Evolutionary conservation across 1,284 basidiomycete genomes (phyloP).

Genomic region (Wolfiporia cocos): DNA sequence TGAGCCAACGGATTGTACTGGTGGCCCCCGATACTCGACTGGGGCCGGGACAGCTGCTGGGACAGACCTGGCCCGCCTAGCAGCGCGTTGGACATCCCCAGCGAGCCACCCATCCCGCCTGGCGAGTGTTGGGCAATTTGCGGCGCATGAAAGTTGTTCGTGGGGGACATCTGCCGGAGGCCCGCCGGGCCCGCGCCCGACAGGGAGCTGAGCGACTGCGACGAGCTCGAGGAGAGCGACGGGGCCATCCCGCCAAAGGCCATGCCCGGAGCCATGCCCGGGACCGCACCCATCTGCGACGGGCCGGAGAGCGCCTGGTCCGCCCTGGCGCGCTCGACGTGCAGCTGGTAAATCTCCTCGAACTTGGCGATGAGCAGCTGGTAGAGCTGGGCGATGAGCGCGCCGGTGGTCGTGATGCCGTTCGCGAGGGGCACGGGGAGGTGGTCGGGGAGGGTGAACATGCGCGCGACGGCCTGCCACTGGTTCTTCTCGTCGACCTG

Average conservation of each 20-base stretch:
- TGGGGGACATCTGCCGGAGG: conserved; percentile 2
- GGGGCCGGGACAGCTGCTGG: background rate
- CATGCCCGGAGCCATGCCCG: conserved; percentile 17
- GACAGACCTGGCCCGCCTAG: background rate
- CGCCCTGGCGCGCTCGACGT: conserved; percentile 17
- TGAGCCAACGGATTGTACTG: too few species aligned
- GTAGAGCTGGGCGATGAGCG: conserved; percentile 51
- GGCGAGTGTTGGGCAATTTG: conserved; percentile 9
- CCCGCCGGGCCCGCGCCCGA: background rate
- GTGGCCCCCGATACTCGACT: conserved; percentile 2
- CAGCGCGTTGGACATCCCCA: conserved; percentile 6
- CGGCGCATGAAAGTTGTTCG: conserved; percentile 13
- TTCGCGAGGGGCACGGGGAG: conserved; percentile 37
- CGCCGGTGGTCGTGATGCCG: conserved; percentile 39
- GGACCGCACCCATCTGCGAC: conserved; percentile 23
- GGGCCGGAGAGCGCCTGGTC: conserved; percentile 10
- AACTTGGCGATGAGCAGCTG: conserved; percentile 56
- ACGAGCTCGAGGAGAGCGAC: conserved; percentile 1
- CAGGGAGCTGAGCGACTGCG: conserved; percentile 4
- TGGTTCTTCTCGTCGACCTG: conserved; percentile 37
- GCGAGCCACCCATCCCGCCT: conserved; percentile 1
- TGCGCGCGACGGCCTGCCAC: conserved; percentile 44
- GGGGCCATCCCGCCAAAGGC: conserved; percentile 4
- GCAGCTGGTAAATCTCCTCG: conserved; percentile 52
- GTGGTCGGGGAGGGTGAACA: conserved; percentile 62